These are phyloP conservation scores for Halophytophthora polymorphica DNA, from an alignment of 352 stramenopile genomes.

Conservation along the genomic window DNA sequence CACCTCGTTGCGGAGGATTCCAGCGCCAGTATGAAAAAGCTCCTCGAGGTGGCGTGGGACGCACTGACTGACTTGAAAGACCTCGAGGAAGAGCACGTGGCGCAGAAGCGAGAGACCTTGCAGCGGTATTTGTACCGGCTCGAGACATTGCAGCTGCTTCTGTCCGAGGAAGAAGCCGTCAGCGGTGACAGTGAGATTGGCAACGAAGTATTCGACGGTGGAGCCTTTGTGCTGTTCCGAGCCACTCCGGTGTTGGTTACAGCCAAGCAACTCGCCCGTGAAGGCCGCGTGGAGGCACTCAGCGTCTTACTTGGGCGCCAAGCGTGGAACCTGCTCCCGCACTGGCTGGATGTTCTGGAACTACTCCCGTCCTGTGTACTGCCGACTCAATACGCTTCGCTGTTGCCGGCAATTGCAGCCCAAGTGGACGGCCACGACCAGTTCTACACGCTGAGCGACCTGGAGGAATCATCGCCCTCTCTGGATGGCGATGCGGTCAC, in stretches of 20 bases:
- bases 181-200: conserved; percentile 12
- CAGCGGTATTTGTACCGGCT: conserved; percentile 42
- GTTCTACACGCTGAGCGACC: conserved; percentile 38
- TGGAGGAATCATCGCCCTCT: neutral
- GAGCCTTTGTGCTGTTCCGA: conserved; percentile 26
- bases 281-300: conserved; percentile 45
- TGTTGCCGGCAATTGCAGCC: conserved; percentile 44
- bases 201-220: conserved; percentile 45
- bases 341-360: conserved; percentile 46
- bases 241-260: conserved; percentile 28
- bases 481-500: conserved; percentile 11
- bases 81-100: conserved; percentile 4
- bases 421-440: conserved; percentile 26
- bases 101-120: conserved; percentile 20
- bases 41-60: conserved; percentile 44
- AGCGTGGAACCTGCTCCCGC: conserved; percentile 47
- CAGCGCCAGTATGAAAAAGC: conserved; percentile 50
- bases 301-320: conserved; percentile 47
- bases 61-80: conserved; percentile 17
- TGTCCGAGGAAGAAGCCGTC: conserved; percentile 27
- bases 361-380: conserved; percentile 34
- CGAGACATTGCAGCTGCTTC: conserved; percentile 39
- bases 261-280: conserved; percentile 43
- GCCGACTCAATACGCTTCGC: conserved; percentile 35
- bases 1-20: conserved; percentile 34